Conservation (phyloP, 1,284 basidiomycete genomes). For the Irpex rosettiformis region DNA sequence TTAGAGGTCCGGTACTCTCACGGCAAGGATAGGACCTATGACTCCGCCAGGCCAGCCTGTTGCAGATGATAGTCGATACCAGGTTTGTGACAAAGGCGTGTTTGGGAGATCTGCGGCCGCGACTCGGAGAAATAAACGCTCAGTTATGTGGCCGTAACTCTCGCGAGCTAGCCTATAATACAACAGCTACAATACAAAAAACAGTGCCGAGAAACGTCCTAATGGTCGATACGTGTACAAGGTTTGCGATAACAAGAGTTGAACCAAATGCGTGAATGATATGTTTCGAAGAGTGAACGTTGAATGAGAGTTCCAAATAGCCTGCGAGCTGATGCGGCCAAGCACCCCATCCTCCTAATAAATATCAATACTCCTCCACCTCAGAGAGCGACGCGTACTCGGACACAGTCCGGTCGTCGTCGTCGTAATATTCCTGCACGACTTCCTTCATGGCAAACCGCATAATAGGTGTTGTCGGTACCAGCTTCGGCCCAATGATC, state of each 20-base stretch:
- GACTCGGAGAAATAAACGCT: not conserved
- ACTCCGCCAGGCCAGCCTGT: slow-evolving; percentile 33
- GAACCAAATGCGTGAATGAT: not conserved
- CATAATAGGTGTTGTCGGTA: slow-evolving; percentile 70
- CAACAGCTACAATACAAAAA: not conserved
- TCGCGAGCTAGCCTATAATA: too few relatives aligned
- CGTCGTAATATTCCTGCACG: slow-evolving; percentile 67
- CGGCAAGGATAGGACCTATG: not conserved
- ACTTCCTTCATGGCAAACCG: slow-evolving; percentile 41
- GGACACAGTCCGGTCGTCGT: slow-evolving; percentile 24
- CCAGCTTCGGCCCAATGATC: slow-evolving; percentile 66
- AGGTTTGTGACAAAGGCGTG: slow-evolving; percentile 33
- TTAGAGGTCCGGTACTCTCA: not conserved
- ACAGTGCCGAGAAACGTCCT: not conserved
- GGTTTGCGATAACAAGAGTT: not conserved
- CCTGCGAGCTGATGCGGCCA: not conserved
- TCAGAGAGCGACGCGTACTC: slow-evolving; percentile 5
- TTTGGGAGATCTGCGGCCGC: not conserved
- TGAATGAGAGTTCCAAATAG: not conserved
- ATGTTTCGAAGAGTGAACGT: not conserved
- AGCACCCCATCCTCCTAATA: not conserved
- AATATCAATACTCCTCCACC: slow-evolving; percentile 3
- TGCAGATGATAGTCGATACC: slow-evolving; percentile 67
- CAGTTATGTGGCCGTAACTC: too few relatives aligned
- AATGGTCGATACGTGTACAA: not conserved